Evolutionary conservation across 202 grass and related monocot genomes (phyloP).

Genomic region (Panicum virgatum): DNA sequence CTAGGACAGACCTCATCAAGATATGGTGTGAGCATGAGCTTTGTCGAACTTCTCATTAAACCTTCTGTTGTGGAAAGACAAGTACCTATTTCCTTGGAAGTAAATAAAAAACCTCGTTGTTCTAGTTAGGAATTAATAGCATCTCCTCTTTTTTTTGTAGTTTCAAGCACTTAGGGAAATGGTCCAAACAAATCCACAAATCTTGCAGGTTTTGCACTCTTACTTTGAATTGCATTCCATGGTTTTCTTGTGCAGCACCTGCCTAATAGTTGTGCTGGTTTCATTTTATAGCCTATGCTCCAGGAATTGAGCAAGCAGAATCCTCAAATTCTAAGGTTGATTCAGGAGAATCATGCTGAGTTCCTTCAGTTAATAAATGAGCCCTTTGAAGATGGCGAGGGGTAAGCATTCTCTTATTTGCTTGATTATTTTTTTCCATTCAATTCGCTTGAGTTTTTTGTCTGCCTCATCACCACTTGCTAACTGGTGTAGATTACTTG

Average conservation of each 20-base stretch:
- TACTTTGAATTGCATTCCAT: conserved; percentile 25
- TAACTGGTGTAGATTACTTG: background rate
- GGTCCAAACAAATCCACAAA: conserved; percentile 96
- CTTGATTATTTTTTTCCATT: conserved; percentile 8
- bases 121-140: conserved; percentile 23
- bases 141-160: conserved; percentile 51
- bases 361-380: conserved; percentile 94
- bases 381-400: conserved; percentile 70
- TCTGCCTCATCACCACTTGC: background rate
- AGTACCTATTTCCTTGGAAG: background rate
- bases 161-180: conserved; percentile 90
- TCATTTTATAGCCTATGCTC: conserved; percentile 78
- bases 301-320: conserved; percentile 95
- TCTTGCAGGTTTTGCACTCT: conserved; percentile 68
- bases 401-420: conserved; percentile 44
- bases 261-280: conserved; percentile 30
- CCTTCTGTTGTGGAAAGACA: background rate
- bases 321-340: conserved; percentile 81
- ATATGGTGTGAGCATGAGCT: background rate
- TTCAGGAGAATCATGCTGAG: conserved; percentile 87
- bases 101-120: background rate
- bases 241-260: conserved; percentile 1
- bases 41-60: background rate
- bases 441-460: background rate
- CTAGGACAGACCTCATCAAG: background rate